Conservation (phyloP, 805 yeast genomes). For the Danielozyma ontarioensis region DNA sequence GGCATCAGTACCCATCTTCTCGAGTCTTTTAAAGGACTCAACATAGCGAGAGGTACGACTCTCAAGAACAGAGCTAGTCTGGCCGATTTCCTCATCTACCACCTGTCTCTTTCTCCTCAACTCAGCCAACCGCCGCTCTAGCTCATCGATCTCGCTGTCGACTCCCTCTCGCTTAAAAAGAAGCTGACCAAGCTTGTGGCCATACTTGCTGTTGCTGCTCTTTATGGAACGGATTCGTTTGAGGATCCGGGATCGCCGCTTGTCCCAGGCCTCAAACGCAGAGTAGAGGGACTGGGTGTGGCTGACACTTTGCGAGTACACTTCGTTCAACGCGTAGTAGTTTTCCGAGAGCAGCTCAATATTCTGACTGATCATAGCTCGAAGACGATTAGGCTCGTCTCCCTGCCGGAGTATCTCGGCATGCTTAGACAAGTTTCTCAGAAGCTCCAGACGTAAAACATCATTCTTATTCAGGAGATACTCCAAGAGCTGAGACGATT, state of each 20-base stretch:
- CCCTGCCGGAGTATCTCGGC: slow-evolving; percentile 4
- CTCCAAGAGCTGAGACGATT: too few relatives aligned
- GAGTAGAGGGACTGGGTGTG: slow-evolving; percentile 19
- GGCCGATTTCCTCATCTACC: slow-evolving; percentile 34
- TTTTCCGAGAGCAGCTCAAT: slow-evolving; percentile 31
- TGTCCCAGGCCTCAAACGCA: slow-evolving; percentile 38
- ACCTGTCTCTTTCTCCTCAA: slow-evolving; percentile 30
- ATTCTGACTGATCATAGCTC: slow-evolving; percentile 1
- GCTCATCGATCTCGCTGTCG: slow-evolving; percentile 31
- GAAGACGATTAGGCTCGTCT: slow-evolving; percentile 5
- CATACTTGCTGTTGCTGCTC: slow-evolving; percentile 37
- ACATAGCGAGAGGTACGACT: slow-evolving; percentile 42
- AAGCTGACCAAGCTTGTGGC: slow-evolving; percentile 34
- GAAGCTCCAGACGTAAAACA: slow-evolving; percentile 2
- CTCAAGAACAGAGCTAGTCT: slow-evolving; percentile 47
- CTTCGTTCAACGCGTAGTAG: slow-evolving; percentile 41
- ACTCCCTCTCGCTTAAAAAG: slow-evolving; percentile 24
- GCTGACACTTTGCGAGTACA: slow-evolving; percentile 35
- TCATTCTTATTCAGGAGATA: too few relatives aligned
- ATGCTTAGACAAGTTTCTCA: slow-evolving; percentile 4
- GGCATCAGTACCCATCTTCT: slow-evolving; percentile 30
- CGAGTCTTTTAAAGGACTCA: slow-evolving; percentile 35
- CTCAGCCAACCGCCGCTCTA: slow-evolving; percentile 29
- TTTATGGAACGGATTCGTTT: slow-evolving; percentile 33
- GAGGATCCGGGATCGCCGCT: slow-evolving; percentile 26